These are phyloP conservation scores for Isoetes taiwanensis DNA, from an alignment of 75 land plant genomes.

Conservation along the genomic window DNA sequence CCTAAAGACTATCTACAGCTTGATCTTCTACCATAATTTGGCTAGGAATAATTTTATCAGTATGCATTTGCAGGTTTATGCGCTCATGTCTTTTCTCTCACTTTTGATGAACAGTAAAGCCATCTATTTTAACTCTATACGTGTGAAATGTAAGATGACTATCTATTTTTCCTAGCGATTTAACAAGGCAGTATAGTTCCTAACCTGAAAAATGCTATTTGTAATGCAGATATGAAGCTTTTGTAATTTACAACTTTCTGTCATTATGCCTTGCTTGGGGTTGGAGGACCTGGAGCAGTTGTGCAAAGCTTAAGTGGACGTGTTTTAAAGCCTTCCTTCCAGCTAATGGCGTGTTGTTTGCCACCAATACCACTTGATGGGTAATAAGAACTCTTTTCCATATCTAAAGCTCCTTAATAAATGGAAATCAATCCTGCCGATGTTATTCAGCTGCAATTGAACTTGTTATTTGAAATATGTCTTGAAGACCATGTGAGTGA, in stretches of 20 bases:
- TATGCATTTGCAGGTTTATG: constrained; percentile 92
- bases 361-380: constrained; percentile 88
- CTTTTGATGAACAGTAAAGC: constrained; percentile 45
- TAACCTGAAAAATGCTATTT: neutral
- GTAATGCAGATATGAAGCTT: constrained; percentile 95
- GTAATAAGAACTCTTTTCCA: too few relatives aligned
- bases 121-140: constrained; percentile 81
- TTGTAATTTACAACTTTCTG: constrained; percentile 96
- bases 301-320: constrained; percentile 76
- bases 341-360: constrained; percentile 91
- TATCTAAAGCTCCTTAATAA: too few relatives aligned
- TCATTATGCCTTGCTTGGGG: constrained; percentile 95
- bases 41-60: too few relatives aligned
- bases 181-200: too few relatives aligned
- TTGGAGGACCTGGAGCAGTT: constrained; percentile 94
- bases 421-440: too few relatives aligned
- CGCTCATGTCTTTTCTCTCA: constrained; percentile 78
- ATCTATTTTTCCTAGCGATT: too few relatives aligned
- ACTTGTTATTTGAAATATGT: too few relatives aligned
- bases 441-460: too few relatives aligned
- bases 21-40: too few relatives aligned
- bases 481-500: too few relatives aligned
- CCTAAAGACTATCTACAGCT: too few relatives aligned
- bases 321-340: constrained; percentile 68
- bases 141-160: constrained; percentile 74